These are phyloP conservation scores for Imleria badia DNA, from an alignment of 768 basidiomycete genomes.

Conservation along the genomic window DNA sequence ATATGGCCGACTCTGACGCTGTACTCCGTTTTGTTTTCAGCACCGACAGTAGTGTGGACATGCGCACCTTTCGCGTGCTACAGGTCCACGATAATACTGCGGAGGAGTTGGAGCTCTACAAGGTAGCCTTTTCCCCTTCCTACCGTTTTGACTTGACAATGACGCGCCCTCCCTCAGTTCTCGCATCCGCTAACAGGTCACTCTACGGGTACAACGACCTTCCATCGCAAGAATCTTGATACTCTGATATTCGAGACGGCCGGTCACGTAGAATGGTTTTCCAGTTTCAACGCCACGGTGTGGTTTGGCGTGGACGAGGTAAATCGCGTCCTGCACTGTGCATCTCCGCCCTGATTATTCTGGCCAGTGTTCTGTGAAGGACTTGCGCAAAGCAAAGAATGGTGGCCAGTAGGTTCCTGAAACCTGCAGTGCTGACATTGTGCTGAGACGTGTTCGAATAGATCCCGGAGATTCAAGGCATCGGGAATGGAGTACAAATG, in stretches of 20 bases:
- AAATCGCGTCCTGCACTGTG: neutral
- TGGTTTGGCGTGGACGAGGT: conserved; percentile 52
- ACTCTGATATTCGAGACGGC: conserved; percentile 50
- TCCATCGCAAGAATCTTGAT: conserved; percentile 45
- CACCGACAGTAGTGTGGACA: conserved; percentile 32
- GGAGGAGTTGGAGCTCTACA: conserved; percentile 42
- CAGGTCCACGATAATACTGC: conserved; percentile 31
- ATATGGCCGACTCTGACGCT: conserved; percentile 37
- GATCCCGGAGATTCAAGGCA: conserved; percentile 56
- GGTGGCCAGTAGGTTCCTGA: conserved; percentile 44
- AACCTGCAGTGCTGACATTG: neutral
- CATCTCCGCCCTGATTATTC: neutral
- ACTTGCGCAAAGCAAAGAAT: conserved; percentile 51
- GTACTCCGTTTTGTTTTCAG: conserved; percentile 40
- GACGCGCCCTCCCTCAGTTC: conserved; percentile 31
- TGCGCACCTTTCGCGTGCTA: conserved; percentile 45
- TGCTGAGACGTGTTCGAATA: conserved; percentile 19
- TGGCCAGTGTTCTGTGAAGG: conserved; percentile 40
- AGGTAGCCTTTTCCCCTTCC: conserved; percentile 25
- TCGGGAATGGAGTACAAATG: conserved; percentile 54
- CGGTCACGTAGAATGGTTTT: conserved; percentile 54
- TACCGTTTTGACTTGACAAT: neutral
- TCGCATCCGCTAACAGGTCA: conserved; percentile 46
- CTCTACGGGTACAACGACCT: conserved; percentile 43
- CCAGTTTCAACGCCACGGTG: conserved; percentile 42